phyloP scores from a whole-genome alignment of 2,329 filamentous ascomycete species.

The Pseudovirgaria hyperparasitica region DNA sequence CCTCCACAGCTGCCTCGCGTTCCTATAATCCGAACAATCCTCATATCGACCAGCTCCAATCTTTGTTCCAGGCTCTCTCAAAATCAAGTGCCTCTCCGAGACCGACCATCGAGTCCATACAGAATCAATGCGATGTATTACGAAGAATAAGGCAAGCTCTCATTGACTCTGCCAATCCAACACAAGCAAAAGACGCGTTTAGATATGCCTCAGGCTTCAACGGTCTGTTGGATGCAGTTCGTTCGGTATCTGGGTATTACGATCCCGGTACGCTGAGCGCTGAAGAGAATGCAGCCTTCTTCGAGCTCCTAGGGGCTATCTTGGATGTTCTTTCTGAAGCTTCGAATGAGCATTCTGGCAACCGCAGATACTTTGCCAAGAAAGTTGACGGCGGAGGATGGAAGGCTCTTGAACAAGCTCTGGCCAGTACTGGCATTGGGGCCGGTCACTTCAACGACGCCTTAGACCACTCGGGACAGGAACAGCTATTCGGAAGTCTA shows the following conservation, averaged over 20 bases:
- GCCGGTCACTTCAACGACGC: slow-evolving; percentile 18
- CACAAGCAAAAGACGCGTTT: slow-evolving; percentile 63
- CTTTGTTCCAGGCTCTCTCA: slow-evolving; percentile 22
- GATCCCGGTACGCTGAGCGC: slow-evolving; percentile 49
- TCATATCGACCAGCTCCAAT: slow-evolving; percentile 27
- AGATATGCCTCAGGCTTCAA: slow-evolving; percentile 70
- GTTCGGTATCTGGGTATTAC: slow-evolving; percentile 63
- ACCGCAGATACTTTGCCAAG: slow-evolving; percentile 73
- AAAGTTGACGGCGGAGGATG: slow-evolving; percentile 67
- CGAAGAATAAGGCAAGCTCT: slow-evolving; percentile 54
- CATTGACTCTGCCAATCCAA: slow-evolving; percentile 37
- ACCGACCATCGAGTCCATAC: slow-evolving; percentile 18
- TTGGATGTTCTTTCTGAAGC: slow-evolving; percentile 62
- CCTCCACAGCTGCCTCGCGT: slow-evolving; percentile 24
- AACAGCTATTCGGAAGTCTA: slow-evolving; percentile 74
- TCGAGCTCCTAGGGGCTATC: slow-evolving; percentile 57
- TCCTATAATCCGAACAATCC: slow-evolving; percentile 45
- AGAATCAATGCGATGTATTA: slow-evolving; percentile 37
- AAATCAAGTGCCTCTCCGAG: slow-evolving; percentile 16
- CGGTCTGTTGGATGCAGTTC: slow-evolving; percentile 54
- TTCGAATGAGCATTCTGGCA: slow-evolving; percentile 69
- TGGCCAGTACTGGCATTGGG: slow-evolving; percentile 50
- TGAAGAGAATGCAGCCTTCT: slow-evolving; percentile 51
- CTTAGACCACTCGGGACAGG: slow-evolving; percentile 29
- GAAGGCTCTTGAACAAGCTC: slow-evolving; percentile 59